Percentiles rank a stretch among this genome's conserved stretches.
phyloP scores from a whole-genome alignment of 176 grass and related monocot species.

The Aechmea fasciata region DNA sequence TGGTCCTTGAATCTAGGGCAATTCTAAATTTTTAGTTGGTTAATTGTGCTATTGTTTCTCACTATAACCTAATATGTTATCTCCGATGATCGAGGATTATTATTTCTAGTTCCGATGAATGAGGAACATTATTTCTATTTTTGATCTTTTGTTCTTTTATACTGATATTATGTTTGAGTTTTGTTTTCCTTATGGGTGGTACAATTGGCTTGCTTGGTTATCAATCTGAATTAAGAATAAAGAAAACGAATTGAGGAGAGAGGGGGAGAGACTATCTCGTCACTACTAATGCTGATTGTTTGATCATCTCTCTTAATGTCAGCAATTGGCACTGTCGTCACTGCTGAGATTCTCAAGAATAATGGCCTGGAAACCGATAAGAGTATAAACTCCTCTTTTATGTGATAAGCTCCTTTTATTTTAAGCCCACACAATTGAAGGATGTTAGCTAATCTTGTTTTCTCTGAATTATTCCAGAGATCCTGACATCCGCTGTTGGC shows the following conservation, averaged over 20 bases:
- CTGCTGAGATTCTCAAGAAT: constrained; percentile 87
- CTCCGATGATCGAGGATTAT: too few species aligned
- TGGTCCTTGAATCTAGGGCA: too few species aligned
- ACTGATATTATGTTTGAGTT: too few species aligned
- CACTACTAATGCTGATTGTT: background rate
- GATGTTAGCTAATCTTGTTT: background rate
- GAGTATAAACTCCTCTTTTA: constrained; percentile 25
- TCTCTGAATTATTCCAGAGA: constrained; percentile 33
- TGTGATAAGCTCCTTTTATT: background rate
- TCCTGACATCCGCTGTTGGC: constrained; percentile 79
- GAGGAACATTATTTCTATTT: too few species aligned
- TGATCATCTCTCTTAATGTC: constrained; percentile 10
- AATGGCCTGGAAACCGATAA: constrained; percentile 71
- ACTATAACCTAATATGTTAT: background rate
- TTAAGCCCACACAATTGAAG: background rate
- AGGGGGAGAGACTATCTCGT: background rate
- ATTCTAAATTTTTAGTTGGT: too few species aligned
- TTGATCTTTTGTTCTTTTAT: too few species aligned
- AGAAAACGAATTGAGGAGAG: background rate
- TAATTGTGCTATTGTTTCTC: too few species aligned
- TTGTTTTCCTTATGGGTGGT: too few species aligned
- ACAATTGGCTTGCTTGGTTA: too few species aligned
- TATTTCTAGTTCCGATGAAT: too few species aligned
- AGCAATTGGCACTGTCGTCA: constrained; percentile 84
- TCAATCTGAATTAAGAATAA: too few species aligned